Base-by-base conservation (phyloP, 1,139 yeast species). In the Candida frijolesensis region DNA sequence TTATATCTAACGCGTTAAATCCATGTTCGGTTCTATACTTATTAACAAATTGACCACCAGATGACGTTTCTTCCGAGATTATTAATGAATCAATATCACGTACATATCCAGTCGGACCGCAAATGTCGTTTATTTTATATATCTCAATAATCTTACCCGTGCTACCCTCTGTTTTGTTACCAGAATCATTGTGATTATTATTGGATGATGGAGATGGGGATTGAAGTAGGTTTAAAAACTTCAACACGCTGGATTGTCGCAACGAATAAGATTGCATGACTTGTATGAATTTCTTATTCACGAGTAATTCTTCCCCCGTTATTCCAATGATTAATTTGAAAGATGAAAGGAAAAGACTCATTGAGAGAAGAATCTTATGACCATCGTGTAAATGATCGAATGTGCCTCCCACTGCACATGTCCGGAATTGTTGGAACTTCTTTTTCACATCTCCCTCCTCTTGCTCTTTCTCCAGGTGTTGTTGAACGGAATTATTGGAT, bases 301-400 rank as follows among this genome's bases (percentile, higher is more conserved):
- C 74, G 45, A 95, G 73, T 38, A 95, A 69, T 50, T 82, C 83
- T n/a, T 84, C 81, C 10, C 92, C 96, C 0, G 98, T 90, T 5
- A 95, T 75, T 0, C 99, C 99, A 8, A 94, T 76, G 48, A 94
- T 87, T 11, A 94, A 70, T 22, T 68, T 70, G 3, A 66, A 59
- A 5, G 68, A 61, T 0, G 95, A 76, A 12, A 89, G 58, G 61
- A 84, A 91, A 0, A 85, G 82, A 0, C 96, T 79, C 57, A 89
- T 74, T 0, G 96, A 85, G 8, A 95, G 72, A 18, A 95, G 71
- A 30, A 94, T 85, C 65, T 89, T 90, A 68, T 95, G 99, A 0
- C 99, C 99, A 62, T 88, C 96, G 61, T 95, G 99, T 37, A 95
- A 64, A 68, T 95, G 98, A 64, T 95, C 99, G 71, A 95, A 95